Evolutionary conservation across 2,329 filamentous ascomycete genomes (phyloP).

Genomic region (Sphaerulina populicola): DNA sequence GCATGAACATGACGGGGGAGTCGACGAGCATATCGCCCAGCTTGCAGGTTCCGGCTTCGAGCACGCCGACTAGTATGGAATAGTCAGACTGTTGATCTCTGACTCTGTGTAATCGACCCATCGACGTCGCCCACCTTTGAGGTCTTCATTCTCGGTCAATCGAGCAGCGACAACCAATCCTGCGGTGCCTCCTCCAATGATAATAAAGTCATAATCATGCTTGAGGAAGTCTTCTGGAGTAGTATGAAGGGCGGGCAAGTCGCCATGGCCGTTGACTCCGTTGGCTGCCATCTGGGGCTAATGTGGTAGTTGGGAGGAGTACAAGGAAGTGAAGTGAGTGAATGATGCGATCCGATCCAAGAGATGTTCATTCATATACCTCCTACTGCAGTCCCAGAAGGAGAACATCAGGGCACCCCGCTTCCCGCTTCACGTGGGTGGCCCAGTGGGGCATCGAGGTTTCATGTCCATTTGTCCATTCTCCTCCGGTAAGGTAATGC

Average conservation of each 20-base stretch:
- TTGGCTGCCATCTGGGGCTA: constrained; percentile 19
- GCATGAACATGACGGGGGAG: constrained; percentile 23
- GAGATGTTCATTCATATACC: constrained; percentile 2
- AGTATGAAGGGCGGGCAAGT: constrained; percentile 23
- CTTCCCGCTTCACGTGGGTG: constrained; percentile 8
- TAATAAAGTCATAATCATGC: constrained; percentile 27
- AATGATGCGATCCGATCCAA: background rate
- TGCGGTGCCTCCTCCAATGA: constrained; percentile 30
- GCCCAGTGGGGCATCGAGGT: background rate
- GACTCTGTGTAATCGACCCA: background rate
- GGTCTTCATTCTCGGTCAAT: constrained; percentile 28
- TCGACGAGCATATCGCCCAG: constrained; percentile 24
- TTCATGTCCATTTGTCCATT: background rate
- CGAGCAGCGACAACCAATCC: constrained; percentile 29
- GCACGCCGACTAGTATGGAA: constrained; percentile 17
- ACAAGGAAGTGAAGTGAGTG: background rate
- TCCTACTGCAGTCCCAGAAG: background rate
- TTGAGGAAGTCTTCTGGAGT: constrained; percentile 24
- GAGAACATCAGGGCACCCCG: background rate
- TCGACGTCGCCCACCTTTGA: constrained; percentile 21
- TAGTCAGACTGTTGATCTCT: background rate
- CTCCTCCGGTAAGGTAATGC: too few relatives aligned
- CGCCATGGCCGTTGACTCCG: constrained; percentile 15
- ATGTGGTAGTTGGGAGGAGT: background rate
- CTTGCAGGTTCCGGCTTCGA: constrained; percentile 30